A percentile compares a stretch with the other conserved stretches of the same genome.
Conservation (phyloP, 208 protist genomes). For the Acanthamoeba castellanii region DNA sequence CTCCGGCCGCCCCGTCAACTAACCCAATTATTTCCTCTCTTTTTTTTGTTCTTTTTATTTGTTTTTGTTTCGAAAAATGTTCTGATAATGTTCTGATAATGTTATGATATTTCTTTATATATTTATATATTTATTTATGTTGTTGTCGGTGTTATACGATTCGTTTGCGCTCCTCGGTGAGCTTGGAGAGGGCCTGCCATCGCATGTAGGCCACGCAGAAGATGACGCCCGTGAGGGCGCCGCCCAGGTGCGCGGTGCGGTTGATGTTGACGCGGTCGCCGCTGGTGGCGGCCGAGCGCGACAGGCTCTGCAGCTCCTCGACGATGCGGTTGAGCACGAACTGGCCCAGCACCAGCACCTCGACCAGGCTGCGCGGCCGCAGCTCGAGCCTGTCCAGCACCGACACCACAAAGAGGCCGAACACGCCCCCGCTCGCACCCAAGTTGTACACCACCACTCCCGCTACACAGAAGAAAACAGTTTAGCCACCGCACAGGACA, state of each 20-base stretch:
- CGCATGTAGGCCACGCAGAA: background rate
- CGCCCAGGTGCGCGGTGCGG: background rate
- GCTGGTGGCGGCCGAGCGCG: too few relatives aligned
- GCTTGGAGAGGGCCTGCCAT: background rate
- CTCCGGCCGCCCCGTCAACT: constrained; percentile 1
- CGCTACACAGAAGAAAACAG: background rate
- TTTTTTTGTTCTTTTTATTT: too few relatives aligned
- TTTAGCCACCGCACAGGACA: background rate
- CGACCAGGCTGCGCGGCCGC: background rate
- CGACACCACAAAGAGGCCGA: background rate
- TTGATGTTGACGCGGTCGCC: background rate
- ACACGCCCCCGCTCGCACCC: background rate
- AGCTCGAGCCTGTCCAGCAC: background rate
- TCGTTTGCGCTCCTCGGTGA: too few relatives aligned
- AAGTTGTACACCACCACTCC: background rate
- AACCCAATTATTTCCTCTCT: too few relatives aligned
- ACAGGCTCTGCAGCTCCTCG: background rate
- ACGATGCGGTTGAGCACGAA: constrained; percentile 25
- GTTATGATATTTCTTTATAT: too few relatives aligned
- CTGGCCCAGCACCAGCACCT: constrained; percentile 11
- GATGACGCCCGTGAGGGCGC: background rate
- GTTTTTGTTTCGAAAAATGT: too few relatives aligned
- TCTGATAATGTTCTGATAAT: too few relatives aligned
- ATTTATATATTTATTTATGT: too few relatives aligned
- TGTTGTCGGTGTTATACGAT: too few relatives aligned